Evolutionary conservation across 2,329 filamentous ascomycete species (phyloP), one percentile per base, ranked within the genome.

Genomic region (Graphium sp.): DNA sequence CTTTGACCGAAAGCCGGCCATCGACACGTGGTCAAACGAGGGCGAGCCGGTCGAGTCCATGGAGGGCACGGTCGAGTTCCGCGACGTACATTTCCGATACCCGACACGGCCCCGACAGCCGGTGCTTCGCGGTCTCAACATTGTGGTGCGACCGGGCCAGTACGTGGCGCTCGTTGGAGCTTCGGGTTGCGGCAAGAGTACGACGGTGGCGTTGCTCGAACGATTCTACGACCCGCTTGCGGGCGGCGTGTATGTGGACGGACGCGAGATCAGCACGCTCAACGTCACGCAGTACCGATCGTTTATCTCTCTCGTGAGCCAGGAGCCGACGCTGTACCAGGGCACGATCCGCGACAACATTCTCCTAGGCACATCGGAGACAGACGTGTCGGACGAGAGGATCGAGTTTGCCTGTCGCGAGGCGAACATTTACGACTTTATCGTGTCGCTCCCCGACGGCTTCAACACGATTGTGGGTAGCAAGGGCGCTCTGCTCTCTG

Each of bases 261-360:
- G 74, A 32, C 70, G 74, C 37, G 81, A 93, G 36, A 82, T 95
- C 41, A 76, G 72, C 34, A 63, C 62, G 8, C 60, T 94, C 27
- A 87, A 92, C 42, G 61, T 93, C 44, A 84, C 81, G 50, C 73
- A 85, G 31, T 94, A 94, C 55, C 76, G 89, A 29, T 74, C 66
- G 12, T 71, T 75, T 48, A 68, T 95, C 37, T 78, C 87, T 0
- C 74, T 98, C 7, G 87, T 98, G 10, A 84, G 78, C 19, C 89
- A 95, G 47, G 89, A 95, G 48, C 87, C 89, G 1, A 93, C 87
- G 0, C 57, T 98, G 1, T 98, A 94, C 53, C 84, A 92, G 49
- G 89, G 87, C 24, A 85, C 78, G 0, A 82, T 98, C 42, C 70
- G 66, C 38, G 85, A 95, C 19, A 95, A 95, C 47, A 83, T 95